Conservation (phyloP, 1,284 basidiomycete genomes). For the Sparassis latifolia region DNA sequence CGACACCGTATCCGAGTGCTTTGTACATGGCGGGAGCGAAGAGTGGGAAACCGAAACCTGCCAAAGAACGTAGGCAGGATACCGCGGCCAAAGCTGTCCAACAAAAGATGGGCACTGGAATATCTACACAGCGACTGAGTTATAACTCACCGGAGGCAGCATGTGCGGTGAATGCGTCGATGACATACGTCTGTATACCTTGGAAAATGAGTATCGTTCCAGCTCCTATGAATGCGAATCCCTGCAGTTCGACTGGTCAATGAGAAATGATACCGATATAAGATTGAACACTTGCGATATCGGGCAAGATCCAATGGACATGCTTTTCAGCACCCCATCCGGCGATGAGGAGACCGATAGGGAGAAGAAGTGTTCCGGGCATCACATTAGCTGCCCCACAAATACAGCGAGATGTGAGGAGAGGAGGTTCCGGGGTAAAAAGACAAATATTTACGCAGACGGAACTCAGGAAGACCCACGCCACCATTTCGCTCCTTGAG, state of each 20-base stretch:
- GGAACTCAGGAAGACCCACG: constrained; percentile 52
- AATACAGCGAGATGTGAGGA: neutral
- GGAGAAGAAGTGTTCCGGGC: constrained; percentile 43
- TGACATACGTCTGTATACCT: constrained; percentile 52
- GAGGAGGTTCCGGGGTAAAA: neutral
- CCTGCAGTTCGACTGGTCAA: constrained; percentile 27
- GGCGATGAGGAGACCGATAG: constrained; percentile 52
- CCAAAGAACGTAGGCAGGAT: constrained; percentile 47
- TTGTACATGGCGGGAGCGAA: constrained; percentile 61
- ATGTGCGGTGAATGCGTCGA: constrained; percentile 57
- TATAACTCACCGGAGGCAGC: constrained; percentile 48
- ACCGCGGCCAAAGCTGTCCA: constrained; percentile 48
- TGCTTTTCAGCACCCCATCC: constrained; percentile 57
- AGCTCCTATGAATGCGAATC: constrained; percentile 43
- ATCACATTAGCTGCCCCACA: constrained; percentile 44
- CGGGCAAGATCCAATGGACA: constrained; percentile 59
- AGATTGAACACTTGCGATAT: constrained; percentile 38
- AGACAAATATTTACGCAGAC: constrained; percentile 18
- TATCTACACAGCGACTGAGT: neutral
- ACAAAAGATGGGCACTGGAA: neutral
- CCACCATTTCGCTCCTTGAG: constrained; percentile 45
- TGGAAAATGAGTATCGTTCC: constrained; percentile 50
- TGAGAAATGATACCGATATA: neutral
- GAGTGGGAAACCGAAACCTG: constrained; percentile 61
- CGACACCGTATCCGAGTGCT: constrained; percentile 55